Evolutionary conservation across 345 rosid species (phyloP), one percentile per base, ranked within the genome.

Genomic region (Gossypioides kirkii): DNA sequence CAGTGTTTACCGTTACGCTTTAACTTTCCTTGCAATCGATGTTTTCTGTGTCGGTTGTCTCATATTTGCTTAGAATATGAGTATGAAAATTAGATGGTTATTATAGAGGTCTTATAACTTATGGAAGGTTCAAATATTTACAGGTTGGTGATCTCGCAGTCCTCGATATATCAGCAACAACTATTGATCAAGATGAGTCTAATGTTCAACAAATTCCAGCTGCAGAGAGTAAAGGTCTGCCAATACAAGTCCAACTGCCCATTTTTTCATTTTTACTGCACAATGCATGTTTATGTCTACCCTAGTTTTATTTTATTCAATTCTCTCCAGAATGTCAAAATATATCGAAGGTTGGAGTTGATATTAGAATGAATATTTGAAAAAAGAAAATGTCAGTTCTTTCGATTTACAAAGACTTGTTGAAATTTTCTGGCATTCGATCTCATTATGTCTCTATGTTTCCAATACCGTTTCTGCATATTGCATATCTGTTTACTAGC

Each of bases 111-210:
- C 49, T 63, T 38, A 47, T 42, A 69, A 36, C 46, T 28, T 13
- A 60, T 61, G 66, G 53, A 53, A 53, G 28, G 28, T 72, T 74
- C 72, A 77, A 59, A 78, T 66, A 77, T 46, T 28, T 49, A 70
- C 88, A 94, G 98, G 80, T 90, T 70, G 95, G 98, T 46, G 97
- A 94, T 84, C 82, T 94, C 71, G 90, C 80, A 47, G 89, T 94
- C 72, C 70, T 92, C 79, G 95, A 94, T 80, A 85, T 94, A 79
- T 90, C 98, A 75, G 96, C 98, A 42, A 86, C 85, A 56, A 92
- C 87, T 55, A 70, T 82, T 62, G 89, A 76, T 60, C 75, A 86
- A 76, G 94, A 87, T 17, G 87, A 86, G 73, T 78, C 93, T 32
- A 81, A 81, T 18, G 89, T 82, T 68, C 85, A 86, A 77, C 79